Conservation (phyloP, 2,329 filamentous ascomycete genomes). For the Didymella segeticola region DNA sequence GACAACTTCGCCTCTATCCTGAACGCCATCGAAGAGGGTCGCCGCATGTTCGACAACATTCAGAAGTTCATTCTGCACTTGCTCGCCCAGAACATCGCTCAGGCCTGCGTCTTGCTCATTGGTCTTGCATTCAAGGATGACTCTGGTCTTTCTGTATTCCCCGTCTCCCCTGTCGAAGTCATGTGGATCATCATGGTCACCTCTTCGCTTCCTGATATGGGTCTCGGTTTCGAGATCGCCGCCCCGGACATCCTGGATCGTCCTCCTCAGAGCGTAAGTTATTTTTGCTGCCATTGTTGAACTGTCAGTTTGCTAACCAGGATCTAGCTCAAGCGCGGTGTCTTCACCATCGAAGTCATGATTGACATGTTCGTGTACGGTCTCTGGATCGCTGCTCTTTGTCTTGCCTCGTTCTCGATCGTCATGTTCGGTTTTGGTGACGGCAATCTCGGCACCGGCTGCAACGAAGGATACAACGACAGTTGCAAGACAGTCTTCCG, state of each 20-base stretch:
- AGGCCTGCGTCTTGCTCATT: slow-evolving; percentile 44
- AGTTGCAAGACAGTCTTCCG: slow-evolving; percentile 44
- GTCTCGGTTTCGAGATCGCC: slow-evolving; percentile 45
- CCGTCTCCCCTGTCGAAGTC: slow-evolving; percentile 46
- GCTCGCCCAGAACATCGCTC: slow-evolving; percentile 43
- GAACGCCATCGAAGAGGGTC: slow-evolving; percentile 54
- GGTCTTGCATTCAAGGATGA: slow-evolving; percentile 45
- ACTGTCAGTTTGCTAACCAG: slow-evolving; percentile 15
- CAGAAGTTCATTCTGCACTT: slow-evolving; percentile 50
- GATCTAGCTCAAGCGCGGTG: slow-evolving; percentile 41
- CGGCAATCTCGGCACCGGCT: slow-evolving; percentile 40
- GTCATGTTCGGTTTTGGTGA: slow-evolving; percentile 45
- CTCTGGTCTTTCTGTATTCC: slow-evolving; percentile 44
- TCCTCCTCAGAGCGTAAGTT: slow-evolving; percentile 38
- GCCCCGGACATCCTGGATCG: slow-evolving; percentile 43
- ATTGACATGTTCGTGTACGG: slow-evolving; percentile 48
- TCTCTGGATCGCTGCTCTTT: slow-evolving; percentile 42
- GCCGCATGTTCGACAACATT: slow-evolving; percentile 56
- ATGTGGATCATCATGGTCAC: slow-evolving; percentile 51
- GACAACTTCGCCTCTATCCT: slow-evolving; percentile 56
- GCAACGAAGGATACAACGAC: slow-evolving; percentile 39
- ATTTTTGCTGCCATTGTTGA: background rate
- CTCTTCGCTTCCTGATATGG: slow-evolving; percentile 45
- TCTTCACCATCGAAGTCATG: slow-evolving; percentile 46
- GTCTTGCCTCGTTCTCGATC: slow-evolving; percentile 42